Conservation (phyloP, 768 basidiomycete species). For the Naganishia vaughanmartiniae region DNA sequence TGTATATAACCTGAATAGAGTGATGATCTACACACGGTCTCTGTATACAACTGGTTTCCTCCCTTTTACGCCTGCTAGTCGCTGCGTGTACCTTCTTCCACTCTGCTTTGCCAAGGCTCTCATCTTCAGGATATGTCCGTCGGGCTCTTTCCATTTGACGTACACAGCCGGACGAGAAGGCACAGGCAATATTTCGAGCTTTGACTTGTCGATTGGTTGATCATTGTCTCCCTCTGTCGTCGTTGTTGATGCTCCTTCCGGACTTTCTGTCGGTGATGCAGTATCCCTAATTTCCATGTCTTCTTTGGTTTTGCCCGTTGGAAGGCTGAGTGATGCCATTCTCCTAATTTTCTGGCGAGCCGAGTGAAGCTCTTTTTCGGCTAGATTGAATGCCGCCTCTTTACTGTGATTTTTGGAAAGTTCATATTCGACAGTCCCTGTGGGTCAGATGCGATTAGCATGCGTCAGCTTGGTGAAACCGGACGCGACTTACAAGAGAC, state of each 20-base stretch:
- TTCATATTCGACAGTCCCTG: constrained; percentile 67
- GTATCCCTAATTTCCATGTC: constrained; percentile 27
- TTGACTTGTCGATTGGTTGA: constrained; percentile 10
- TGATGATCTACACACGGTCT: constrained; percentile 10
- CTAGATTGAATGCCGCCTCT: constrained; percentile 18
- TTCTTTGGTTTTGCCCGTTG: constrained; percentile 38
- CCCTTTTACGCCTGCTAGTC: constrained; percentile 24
- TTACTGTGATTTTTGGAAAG: constrained; percentile 50
- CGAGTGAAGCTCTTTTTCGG: constrained; percentile 27
- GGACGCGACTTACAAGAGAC: constrained; percentile 47
- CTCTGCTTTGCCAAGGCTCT: constrained; percentile 36
- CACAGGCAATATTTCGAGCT: constrained; percentile 23
- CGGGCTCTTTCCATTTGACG: constrained; percentile 37
- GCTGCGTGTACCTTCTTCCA: constrained; percentile 35
- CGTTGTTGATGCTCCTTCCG: neutral
- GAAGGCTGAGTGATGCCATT: constrained; percentile 40
- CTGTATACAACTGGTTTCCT: constrained; percentile 31
- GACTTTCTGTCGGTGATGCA: neutral
- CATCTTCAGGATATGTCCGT: constrained; percentile 33
- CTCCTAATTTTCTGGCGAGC: constrained; percentile 30
- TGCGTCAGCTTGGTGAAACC: neutral
- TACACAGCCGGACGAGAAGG: constrained; percentile 16
- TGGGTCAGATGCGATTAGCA: neutral
- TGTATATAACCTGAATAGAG: constrained; percentile 1
- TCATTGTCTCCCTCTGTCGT: neutral